These are phyloP conservation scores for Tephrocybe rancida DNA, from an alignment of 768 basidiomycete genomes.

Conservation along the genomic window DNA sequence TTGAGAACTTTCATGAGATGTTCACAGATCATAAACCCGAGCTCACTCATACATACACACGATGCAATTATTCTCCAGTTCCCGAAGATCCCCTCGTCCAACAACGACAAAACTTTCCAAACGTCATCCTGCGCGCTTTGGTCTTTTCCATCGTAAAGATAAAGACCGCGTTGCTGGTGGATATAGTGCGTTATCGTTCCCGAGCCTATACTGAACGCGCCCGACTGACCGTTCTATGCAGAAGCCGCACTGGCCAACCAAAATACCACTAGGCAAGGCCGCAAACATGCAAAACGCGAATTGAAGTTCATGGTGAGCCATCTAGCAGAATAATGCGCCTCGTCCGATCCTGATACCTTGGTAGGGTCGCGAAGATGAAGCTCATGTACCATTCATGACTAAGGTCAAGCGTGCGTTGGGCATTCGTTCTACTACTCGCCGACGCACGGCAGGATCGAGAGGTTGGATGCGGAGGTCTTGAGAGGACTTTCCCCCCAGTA, in stretches of 20 bases:
- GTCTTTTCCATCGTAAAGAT: slow-evolving; percentile 39
- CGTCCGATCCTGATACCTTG: not conserved
- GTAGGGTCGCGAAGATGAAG: slow-evolving; percentile 44
- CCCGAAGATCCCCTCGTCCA: slow-evolving; percentile 4
- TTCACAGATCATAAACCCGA: too few relatives aligned
- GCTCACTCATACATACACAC: too few relatives aligned
- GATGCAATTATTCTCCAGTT: too few relatives aligned
- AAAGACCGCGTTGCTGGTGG: slow-evolving; percentile 49
- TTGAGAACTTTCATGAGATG: too few relatives aligned
- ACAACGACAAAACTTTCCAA: not conserved
- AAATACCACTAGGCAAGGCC: slow-evolving; percentile 45
- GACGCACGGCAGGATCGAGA: not conserved
- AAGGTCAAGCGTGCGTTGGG: slow-evolving; percentile 54
- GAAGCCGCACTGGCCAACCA: slow-evolving; percentile 55
- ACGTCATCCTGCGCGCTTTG: not conserved
- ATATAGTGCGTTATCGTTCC: slow-evolving; percentile 37
- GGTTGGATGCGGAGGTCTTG: not conserved
- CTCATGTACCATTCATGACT: slow-evolving; percentile 53
- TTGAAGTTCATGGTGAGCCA: slow-evolving; percentile 45
- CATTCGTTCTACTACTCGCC: slow-evolving; percentile 42
- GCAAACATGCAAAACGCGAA: slow-evolving; percentile 48
- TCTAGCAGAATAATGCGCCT: not conserved
- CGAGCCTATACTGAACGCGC: not conserved
- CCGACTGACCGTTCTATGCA: slow-evolving; percentile 17
- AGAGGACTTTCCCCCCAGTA: too few relatives aligned